Conservation (phyloP, 1,284 basidiomycete species). For the Ceratobasidium sp. region DNA sequence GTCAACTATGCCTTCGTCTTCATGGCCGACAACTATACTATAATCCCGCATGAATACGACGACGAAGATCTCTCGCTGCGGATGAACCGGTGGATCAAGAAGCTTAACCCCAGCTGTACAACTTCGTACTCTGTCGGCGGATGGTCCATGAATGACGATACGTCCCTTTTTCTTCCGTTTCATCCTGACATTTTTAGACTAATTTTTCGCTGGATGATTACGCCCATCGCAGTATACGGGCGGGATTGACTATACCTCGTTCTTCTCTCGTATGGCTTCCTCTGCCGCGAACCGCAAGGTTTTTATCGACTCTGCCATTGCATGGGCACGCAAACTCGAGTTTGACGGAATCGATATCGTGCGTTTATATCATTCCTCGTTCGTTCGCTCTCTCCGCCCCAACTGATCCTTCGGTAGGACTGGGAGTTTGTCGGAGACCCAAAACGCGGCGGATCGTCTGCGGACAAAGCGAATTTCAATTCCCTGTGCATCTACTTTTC, state of each 20-base stretch:
- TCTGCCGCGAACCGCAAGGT: slow-evolving; percentile 13
- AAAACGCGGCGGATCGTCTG: slow-evolving; percentile 19
- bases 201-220: neutral
- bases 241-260: slow-evolving; percentile 25
- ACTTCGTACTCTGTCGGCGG: slow-evolving; percentile 33
- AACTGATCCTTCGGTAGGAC: neutral
- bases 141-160: slow-evolving; percentile 32
- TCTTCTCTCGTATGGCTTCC: slow-evolving; percentile 14
- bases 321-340: slow-evolving; percentile 14
- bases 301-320: slow-evolving; percentile 18
- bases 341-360: slow-evolving; percentile 33
- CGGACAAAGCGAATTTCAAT: slow-evolving; percentile 27
- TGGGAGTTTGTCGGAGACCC: slow-evolving; percentile 36
- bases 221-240: slow-evolving; percentile 27
- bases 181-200: neutral
- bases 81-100: no score
- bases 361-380: no score
- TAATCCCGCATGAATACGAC: slow-evolving; percentile 16
- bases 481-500: neutral
- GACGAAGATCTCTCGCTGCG: neutral
- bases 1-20: slow-evolving; percentile 39
- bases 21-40: slow-evolving; percentile 31
- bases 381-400: no score
- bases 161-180: neutral
- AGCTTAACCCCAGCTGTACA: slow-evolving; percentile 30